Percentiles rank a stretch among this genome's conserved stretches.
Evolutionary conservation across 176 grass and related monocot genomes (phyloP).

Genomic region (Oropetium thomaeum): DNA sequence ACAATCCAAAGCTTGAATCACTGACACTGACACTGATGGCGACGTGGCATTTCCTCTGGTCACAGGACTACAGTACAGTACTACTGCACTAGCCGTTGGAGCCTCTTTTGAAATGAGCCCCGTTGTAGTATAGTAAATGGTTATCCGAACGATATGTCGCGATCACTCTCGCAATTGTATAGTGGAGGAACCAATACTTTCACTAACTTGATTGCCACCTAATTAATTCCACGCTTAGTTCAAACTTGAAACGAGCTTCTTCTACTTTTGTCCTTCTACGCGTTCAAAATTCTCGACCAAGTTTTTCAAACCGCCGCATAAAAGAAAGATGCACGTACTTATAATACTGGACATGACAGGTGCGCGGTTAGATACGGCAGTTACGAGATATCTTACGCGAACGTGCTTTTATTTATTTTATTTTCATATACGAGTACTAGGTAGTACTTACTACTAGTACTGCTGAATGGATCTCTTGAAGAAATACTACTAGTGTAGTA

Average conservation of each 20-base stretch:
- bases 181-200: background rate
- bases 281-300: background rate
- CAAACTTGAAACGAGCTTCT: conserved; percentile 30
- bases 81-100: conserved; percentile 23
- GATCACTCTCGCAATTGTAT: background rate
- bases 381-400: background rate
- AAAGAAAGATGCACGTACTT: background rate
- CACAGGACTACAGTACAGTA: no score
- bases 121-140: no score
- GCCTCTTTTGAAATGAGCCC: background rate
- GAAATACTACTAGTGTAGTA: background rate
- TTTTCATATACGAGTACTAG: background rate
- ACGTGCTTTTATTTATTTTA: background rate
- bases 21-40: background rate
- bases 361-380: background rate
- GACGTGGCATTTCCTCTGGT: background rate
- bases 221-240: conserved; percentile 13
- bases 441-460: background rate
- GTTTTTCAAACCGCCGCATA: conserved; percentile 10
- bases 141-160: no score
- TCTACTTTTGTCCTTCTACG: background rate
- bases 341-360: background rate
- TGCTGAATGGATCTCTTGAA: background rate
- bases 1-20: background rate
- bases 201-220: background rate